phyloP scores from a whole-genome alignment of 1,284 basidiomycete genomes.

The Pseudozyma sp. region DNA sequence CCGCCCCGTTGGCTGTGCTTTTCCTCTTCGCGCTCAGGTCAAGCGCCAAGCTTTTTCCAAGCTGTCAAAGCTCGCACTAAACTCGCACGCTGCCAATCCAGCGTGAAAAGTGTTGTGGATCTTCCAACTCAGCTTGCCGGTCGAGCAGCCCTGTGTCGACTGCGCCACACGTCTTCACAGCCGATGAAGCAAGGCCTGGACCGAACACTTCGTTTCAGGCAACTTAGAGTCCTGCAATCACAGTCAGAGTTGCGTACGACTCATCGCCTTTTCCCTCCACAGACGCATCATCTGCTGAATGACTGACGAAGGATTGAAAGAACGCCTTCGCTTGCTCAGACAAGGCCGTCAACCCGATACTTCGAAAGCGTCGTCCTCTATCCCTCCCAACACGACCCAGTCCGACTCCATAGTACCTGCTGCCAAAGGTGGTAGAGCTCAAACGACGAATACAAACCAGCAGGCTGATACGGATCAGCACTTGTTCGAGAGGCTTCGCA shows the following conservation, averaged over 20 bases:
- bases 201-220: not conserved
- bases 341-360: conserved; percentile 21
- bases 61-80: conserved; percentile 3
- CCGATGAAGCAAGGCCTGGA: not conserved
- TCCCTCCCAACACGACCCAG: not conserved
- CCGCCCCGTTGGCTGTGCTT: not conserved
- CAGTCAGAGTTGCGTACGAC: not conserved
- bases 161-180: not conserved
- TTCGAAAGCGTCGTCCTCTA: not conserved
- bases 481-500: conserved; percentile 29
- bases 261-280: not conserved
- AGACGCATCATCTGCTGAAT: conserved; percentile 6
- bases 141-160: not conserved
- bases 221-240: too few species aligned
- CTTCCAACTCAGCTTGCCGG: too few species aligned
- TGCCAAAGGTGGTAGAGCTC: not conserved
- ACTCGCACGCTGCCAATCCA: not conserved
- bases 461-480: conserved; percentile 15
- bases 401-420: not conserved
- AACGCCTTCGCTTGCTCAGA: conserved; percentile 30
- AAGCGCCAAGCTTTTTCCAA: conserved; percentile 5
- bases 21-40: not conserved
- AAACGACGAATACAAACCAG: not conserved
- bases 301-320: conserved; percentile 38
- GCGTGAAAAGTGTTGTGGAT: not conserved